Evolutionary conservation across 1,284 basidiomycete species (phyloP), one percentile per base, ranked within the genome.

Genomic region (Trichosporon sp.): DNA sequence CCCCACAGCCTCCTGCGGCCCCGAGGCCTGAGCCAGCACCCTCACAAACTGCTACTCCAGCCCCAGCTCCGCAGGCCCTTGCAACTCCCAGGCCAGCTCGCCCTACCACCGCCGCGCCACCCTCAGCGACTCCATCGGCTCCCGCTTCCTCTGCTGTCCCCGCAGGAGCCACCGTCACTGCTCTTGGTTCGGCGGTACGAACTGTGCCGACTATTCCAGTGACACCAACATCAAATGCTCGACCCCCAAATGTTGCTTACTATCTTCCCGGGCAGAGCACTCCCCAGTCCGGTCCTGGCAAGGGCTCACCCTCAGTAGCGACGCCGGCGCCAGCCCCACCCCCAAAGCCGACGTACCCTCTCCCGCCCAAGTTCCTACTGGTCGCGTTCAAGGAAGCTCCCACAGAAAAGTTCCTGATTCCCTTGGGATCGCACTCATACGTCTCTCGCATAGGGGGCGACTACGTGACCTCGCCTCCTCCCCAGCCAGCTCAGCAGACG

Each of bases 321-420:
- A 60, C 62, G 29, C 34, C 60, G 5, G 29, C 35, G 1, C 38
- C 71, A 0, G 72, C 72, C 0, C 71, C 72, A 18, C 63, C 69
- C 12, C 75, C 75, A 8, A 56, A 67, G 25, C 75, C 75, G 3
- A 67, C 72, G 35, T 74, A 75, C 1, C 70, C 72, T 0, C 77
- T 78, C 51, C 78, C 77, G 0, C 77, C 79, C 5, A 76, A 78
- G 0, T 82, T 82, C 68, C 73, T 82, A 2, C 75, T 81, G 15
- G 51, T 82, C 0, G 77, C 80, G 1, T 82, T 82, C 77, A 80
- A 78, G 63, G 80, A 81, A 25, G 65, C 70, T 18, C 75, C 75
- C 2, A 80, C 79, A 1, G 80, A 82, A 62, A 82, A 82, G 63
- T 81, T 75, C 64, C 65, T 81, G 1, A 68, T 82, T 1, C 80